Evolutionary conservation across 129 eudicot species (phyloP).

Genomic region (Logfia minima): DNA sequence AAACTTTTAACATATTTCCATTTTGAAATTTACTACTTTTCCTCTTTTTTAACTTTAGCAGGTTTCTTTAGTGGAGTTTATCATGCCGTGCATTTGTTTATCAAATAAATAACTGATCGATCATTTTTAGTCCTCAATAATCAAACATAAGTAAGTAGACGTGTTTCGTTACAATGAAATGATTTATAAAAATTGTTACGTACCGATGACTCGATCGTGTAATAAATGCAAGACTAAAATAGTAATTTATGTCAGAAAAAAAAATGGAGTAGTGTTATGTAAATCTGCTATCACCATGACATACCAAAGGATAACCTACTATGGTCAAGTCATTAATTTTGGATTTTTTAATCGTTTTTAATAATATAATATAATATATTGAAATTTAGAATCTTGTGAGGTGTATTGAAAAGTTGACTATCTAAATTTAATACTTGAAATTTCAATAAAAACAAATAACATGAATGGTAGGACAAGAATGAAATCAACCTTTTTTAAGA

Average conservation of each 20-base stretch:
- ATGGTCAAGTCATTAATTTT: background rate
- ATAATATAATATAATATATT: background rate
- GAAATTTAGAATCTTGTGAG: conserved; percentile 28
- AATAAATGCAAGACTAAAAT: background rate
- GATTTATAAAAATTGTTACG: background rate
- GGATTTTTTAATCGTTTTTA: background rate
- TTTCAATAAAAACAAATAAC: conserved; percentile 8
- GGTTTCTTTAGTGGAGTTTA: too few species aligned
- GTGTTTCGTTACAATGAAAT: background rate
- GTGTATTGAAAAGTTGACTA: conserved; percentile 28
- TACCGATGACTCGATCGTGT: background rate
- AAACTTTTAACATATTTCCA: too few species aligned
- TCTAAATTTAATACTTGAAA: background rate
- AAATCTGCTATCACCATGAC: conserved; percentile 19
- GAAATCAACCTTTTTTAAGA: background rate
- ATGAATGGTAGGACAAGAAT: conserved; percentile 15
- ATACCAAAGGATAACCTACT: background rate
- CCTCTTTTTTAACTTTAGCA: too few species aligned
- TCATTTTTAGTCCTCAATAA: too few species aligned
- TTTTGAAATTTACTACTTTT: too few species aligned
- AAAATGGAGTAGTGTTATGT: background rate
- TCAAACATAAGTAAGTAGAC: background rate
- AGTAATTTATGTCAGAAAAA: background rate
- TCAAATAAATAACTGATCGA: too few species aligned
- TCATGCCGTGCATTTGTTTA: too few species aligned